These are phyloP conservation scores for Lasiodiplodia sp. DNA, from an alignment of 2,329 filamentous ascomycete genomes.

Conservation along the genomic window DNA sequence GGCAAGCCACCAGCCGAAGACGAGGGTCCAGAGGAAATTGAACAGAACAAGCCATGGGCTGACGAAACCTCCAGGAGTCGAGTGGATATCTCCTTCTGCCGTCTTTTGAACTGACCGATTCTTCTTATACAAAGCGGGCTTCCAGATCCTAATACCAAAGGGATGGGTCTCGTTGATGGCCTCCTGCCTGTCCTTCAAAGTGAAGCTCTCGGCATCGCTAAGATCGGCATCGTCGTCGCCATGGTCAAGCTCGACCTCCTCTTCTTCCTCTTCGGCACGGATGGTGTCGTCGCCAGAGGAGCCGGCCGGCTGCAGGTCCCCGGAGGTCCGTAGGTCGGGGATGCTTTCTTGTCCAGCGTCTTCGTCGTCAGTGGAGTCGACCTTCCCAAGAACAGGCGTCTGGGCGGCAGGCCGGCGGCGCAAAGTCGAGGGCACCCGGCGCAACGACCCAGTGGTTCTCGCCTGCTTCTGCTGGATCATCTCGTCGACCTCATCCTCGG, in stretches of 20 bases:
- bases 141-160: slow-evolving; percentile 98
- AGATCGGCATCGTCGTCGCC: slow-evolving; percentile 74
- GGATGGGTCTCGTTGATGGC: slow-evolving; percentile 99
- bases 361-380: slow-evolving; percentile 51
- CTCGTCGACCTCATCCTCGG: slow-evolving; percentile 77
- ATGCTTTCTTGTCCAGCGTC: slow-evolving; percentile 35
- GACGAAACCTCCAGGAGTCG: slow-evolving; percentile 85
- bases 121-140: slow-evolving; percentile 98
- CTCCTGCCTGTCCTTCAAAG: slow-evolving; percentile 92
- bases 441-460: slow-evolving; percentile 51
- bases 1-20: slow-evolving; percentile 97
- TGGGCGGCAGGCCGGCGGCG: slow-evolving; percentile 58
- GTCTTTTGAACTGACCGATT: slow-evolving; percentile 94
- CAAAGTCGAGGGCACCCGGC: slow-evolving; percentile 60
- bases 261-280: slow-evolving; percentile 48
- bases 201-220: slow-evolving; percentile 97
- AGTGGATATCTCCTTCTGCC: slow-evolving; percentile 96
- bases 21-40: slow-evolving; percentile 87
- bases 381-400: slow-evolving; percentile 56
- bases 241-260: slow-evolving; percentile 59
- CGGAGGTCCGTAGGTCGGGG: slow-evolving; percentile 12
- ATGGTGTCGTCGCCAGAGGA: slow-evolving; percentile 51
- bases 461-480: slow-evolving; percentile 57
- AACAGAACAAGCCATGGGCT: slow-evolving; percentile 85
- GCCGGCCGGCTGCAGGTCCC: slow-evolving; percentile 37